phyloP scores from a whole-genome alignment of 192 early-diverging fungal genomes.

The Linnemannia hyalina region DNA sequence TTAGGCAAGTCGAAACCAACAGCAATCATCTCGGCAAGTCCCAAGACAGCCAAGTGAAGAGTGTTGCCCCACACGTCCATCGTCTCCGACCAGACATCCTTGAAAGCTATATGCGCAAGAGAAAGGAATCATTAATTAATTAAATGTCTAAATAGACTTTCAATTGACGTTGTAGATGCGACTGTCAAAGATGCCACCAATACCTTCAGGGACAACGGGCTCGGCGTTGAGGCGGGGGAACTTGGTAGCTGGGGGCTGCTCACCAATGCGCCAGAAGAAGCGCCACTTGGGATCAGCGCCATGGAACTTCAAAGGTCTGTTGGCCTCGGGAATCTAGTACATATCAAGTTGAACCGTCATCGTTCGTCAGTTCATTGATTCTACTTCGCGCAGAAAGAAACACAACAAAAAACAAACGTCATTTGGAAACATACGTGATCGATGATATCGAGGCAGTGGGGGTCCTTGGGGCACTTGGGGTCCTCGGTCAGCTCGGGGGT shows the following conservation, averaged over 20 bases:
- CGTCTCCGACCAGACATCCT: conserved; percentile 65
- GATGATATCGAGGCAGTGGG: conserved; percentile 69
- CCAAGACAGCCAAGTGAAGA: conserved; percentile 66
- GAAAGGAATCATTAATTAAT: neutral
- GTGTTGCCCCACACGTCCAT: conserved; percentile 78
- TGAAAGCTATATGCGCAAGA: conserved; percentile 62
- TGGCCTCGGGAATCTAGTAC: conserved; percentile 61
- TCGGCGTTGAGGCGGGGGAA: conserved; percentile 74
- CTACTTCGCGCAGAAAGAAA: neutral
- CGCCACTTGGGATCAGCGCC: conserved; percentile 81
- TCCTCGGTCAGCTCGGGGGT: conserved; percentile 79
- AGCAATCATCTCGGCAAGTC: conserved; percentile 73
- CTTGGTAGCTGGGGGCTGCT: conserved; percentile 64
- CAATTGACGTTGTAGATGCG: neutral
- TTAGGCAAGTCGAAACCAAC: conserved; percentile 72
- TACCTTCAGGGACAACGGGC: conserved; percentile 73
- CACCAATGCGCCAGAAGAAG: conserved; percentile 78
- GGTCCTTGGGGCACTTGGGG: conserved; percentile 72
- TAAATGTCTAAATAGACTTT: neutral
- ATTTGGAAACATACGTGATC: conserved; percentile 38
- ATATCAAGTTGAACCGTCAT: neutral
- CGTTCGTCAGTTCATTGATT: neutral
- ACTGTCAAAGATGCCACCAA: neutral
- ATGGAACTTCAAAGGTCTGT: conserved; percentile 68
- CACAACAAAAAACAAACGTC: neutral